A percentile compares a stretch with the other conserved stretches of the same genome.
These are phyloP conservation scores for Carex kokanica DNA, from an alignment of 176 grass and related monocot species.

Conservation along the genomic window DNA sequence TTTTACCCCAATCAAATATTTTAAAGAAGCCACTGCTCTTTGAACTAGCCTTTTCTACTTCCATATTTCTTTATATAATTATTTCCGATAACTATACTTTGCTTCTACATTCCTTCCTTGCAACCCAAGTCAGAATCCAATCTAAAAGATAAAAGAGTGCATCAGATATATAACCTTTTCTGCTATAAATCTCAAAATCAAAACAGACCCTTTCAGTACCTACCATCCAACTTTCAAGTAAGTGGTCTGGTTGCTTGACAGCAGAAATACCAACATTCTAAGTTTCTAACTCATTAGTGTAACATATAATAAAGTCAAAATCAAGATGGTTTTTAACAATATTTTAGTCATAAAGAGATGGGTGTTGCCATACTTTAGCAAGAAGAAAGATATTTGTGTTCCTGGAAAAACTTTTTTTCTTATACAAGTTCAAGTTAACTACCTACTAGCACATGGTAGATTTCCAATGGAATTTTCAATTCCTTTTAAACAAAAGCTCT, in stretches of 20 bases:
- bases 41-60: constrained; percentile 57
- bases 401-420: neutral
- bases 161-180: constrained; percentile 2
- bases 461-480: neutral
- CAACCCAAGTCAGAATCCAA: constrained; percentile 27
- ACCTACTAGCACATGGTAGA: neutral
- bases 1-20: constrained; percentile 87
- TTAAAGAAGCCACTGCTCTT: constrained; percentile 75
- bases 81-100: neutral
- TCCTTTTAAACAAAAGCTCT: neutral
- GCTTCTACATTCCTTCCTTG: constrained; percentile 11
- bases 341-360: neutral
- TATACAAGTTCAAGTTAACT: neutral
- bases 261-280: neutral
- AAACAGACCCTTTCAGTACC: constrained; percentile 7
- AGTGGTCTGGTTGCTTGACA: neutral
- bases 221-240: constrained; percentile 20
- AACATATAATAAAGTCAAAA: constrained; percentile 6
- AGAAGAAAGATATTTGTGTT: neutral
- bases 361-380: neutral
- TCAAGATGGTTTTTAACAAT: neutral
- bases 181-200: neutral
- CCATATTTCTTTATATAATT: constrained; percentile 40
- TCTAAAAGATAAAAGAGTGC: constrained; percentile 31
- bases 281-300: neutral